Evolutionary conservation across 1,284 basidiomycete genomes (phyloP), one percentile per base, ranked within the genome.

Genomic region (Lentinula novae-zelandiae): DNA sequence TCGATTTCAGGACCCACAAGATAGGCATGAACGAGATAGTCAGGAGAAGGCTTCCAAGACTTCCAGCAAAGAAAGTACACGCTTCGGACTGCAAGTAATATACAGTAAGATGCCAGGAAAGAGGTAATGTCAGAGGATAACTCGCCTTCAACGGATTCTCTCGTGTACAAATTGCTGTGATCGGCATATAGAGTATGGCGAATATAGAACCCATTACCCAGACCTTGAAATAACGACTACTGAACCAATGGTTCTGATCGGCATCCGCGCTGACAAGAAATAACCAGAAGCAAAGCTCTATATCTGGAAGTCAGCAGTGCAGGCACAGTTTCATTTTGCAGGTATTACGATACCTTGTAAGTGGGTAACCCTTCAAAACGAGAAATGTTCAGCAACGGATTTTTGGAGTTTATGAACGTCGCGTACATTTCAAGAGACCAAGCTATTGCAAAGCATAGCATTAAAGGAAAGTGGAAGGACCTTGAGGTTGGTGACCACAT

Each of bases 271-370:
- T 87, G 53, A 92, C 75, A 40, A 92, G 82, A 75, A 90, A 92
- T 17, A 90, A 74, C 90, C 90, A 92, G 70, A 92, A 92, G 66
- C 87, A 91, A 0, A 92, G 78, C 67, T 92, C 90, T 89, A 62
- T 10, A 9, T n/a, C 33, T 2, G 20, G 8, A 33, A 8, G 31
- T 58, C 2, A 58, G 42, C 38, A 31, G 17, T 34, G n/a, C 9
- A 46, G 27, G 49, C 48, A 49, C 33, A 9, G 1, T 12, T 12
- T 12, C 36, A 38, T 38, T 39, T 33, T 15, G 53, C 17, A 4
- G 20, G 46, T 9, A 0, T 61, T 5, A 40, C 36, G 40, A 49
- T 60, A 87, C 88, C 88, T 83, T 92, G 89, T 64, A 92, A 72
- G 71, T 92, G 89, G 0, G 89, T 88, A 8, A 90, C 81, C 78